Evolutionary conservation across 148 eudicot species (phyloP).

Genomic region (Cornus suecica): DNA sequence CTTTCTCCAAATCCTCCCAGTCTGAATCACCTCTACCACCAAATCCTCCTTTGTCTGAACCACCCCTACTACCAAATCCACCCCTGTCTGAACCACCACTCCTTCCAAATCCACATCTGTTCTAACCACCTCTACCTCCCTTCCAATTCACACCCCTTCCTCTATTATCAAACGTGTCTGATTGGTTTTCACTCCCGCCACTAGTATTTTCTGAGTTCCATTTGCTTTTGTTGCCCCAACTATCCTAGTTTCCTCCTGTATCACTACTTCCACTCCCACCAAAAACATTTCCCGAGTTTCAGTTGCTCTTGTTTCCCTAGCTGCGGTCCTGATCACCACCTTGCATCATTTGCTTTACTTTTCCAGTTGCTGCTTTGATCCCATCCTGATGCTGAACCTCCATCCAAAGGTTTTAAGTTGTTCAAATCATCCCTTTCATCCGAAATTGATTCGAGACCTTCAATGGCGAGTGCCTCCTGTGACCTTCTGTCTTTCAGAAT

Average conservation of each 20-base stretch:
- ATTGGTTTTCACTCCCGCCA: slow-evolving; percentile 9
- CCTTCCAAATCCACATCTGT: not conserved
- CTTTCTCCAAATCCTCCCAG: slow-evolving; percentile 8
- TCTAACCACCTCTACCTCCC: slow-evolving; percentile 11
- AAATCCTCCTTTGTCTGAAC: not conserved
- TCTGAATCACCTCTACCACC: slow-evolving; percentile 12
- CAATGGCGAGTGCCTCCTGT: too few species aligned
- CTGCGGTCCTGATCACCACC: slow-evolving; percentile 11
- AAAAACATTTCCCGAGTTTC: slow-evolving; percentile 18
- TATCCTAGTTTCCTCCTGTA: slow-evolving; percentile 13
- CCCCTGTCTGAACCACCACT: not conserved
- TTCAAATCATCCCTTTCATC: not conserved
- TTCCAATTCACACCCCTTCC: slow-evolving; percentile 3
- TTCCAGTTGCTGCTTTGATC: not conserved
- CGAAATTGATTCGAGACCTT: too few species aligned
- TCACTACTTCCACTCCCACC: slow-evolving; percentile 21
- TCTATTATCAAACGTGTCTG: slow-evolving; percentile 11
- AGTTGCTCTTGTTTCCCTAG: slow-evolving; percentile 20
- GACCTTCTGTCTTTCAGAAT: too few species aligned
- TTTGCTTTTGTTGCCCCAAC: slow-evolving; percentile 21
- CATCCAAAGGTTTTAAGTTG: too few species aligned
- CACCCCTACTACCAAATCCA: slow-evolving; percentile 5
- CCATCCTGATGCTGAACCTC: too few species aligned
- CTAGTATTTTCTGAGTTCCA: slow-evolving; percentile 18
- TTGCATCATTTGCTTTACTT: slow-evolving; percentile 7